Evolutionary conservation across 345 rosid genomes (phyloP), one percentile per base, ranked within the genome.

Genomic region (Hypericum androsaemum): DNA sequence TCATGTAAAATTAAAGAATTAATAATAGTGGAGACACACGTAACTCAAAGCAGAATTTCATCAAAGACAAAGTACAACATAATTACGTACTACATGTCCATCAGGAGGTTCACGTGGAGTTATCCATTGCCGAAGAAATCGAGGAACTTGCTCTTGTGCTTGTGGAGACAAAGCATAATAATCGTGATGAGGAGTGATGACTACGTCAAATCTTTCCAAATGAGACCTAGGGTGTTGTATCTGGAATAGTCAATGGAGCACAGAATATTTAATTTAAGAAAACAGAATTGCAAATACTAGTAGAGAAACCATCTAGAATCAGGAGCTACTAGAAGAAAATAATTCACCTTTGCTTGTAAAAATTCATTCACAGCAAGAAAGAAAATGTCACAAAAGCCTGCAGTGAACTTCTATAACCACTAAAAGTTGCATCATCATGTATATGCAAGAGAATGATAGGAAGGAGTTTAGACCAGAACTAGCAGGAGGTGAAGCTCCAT

Each of bases 141-240:
- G 70, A 62, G 98, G 98, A 69, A 88, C 73, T 72, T 77, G 80
- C 71, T 77, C 74, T 67, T 78, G 83, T 22, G 76, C 98, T 67
- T 85, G 74, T 7, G 80, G 77, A 47, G 95, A 78, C 69, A 88
- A 64, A 70, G 94, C 88, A 76, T 88, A 92, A 65, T 74, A 92
- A 74, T 92, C 97, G 43, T 88, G 98, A 49, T 63, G 77, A 59
- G 98, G 98, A 37, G 98, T 80, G 50, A 92, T 80, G 65, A 92
- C 94, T 80, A 92, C 60, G 70, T 92, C 98, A 79, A 92, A 92
- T 74, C 94, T 83, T 63, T 77, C 74, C 71, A 88, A 69, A 11
- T 68, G 78, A n/a, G 79, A 65, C 82, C 97, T 80, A 10, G 98
- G 98, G 76, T 85, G 98, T 73, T 88, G 90, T 51, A 92, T 81